Evolutionary conservation across 2,329 filamentous ascomycete genomes (phyloP).

Genomic region (Arachnomyces sp.): DNA sequence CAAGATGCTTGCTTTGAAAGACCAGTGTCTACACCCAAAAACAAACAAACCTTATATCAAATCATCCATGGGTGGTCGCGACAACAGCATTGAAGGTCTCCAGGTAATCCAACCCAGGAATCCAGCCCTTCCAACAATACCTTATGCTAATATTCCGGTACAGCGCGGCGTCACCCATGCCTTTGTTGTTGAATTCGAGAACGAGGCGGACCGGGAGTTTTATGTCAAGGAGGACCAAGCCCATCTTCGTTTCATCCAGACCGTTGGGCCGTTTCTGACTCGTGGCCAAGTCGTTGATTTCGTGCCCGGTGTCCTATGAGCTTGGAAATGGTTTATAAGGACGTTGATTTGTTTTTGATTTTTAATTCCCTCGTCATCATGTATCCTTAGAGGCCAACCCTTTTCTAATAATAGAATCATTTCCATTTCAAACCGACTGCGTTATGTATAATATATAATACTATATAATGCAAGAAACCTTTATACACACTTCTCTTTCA

Average conservation of each 20-base stretch:
- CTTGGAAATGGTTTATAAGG: too few relatives aligned
- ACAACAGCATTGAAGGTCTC: constrained; percentile 55
- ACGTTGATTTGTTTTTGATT: too few relatives aligned
- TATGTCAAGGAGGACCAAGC: constrained; percentile 59
- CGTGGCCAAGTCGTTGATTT: constrained; percentile 33
- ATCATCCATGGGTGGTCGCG: constrained; percentile 50
- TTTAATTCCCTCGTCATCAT: too few relatives aligned
- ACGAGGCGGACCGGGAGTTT: constrained; percentile 57
- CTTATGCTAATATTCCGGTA: constrained; percentile 1
- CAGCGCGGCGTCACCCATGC: constrained; percentile 60
- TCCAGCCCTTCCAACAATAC: background rate
- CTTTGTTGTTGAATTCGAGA: constrained; percentile 62
- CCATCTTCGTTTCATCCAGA: constrained; percentile 54
- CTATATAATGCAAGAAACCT: too few relatives aligned
- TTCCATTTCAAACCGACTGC: too few relatives aligned
- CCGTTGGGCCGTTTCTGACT: constrained; percentile 22
- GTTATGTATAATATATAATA: too few relatives aligned
- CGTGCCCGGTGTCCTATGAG: constrained; percentile 18
- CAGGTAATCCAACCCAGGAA: constrained; percentile 40
- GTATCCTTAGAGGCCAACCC: too few relatives aligned
- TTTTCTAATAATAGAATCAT: too few relatives aligned
- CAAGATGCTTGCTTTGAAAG: constrained; percentile 50
- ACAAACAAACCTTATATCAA: constrained; percentile 55
- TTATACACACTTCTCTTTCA: too few relatives aligned
- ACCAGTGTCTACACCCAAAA: constrained; percentile 53